A percentile compares a stretch with the other conserved stretches of the same genome.
These are phyloP conservation scores for Penicillium corylophilum DNA, from an alignment of 2,329 filamentous ascomycete species.

Conservation along the genomic window DNA sequence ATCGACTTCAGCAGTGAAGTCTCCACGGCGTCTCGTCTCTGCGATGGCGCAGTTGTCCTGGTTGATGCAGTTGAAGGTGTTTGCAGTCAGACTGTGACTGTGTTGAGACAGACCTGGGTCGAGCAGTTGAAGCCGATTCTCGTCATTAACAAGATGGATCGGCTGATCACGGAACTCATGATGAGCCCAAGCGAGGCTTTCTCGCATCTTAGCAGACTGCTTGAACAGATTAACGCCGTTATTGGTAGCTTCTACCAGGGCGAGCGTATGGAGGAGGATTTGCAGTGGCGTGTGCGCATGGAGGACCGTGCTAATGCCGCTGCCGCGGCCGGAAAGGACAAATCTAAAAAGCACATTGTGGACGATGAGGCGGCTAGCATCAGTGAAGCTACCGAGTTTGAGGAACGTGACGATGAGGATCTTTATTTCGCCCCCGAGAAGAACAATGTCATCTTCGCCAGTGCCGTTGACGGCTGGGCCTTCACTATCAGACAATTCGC, in stretches of 20 bases:
- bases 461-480: slow-evolving; percentile 97
- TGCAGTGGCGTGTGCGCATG: slow-evolving; percentile 91
- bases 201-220: slow-evolving; percentile 78
- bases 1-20: slow-evolving; percentile 99
- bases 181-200: slow-evolving; percentile 91
- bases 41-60: slow-evolving; percentile 89
- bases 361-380: slow-evolving; percentile 52
- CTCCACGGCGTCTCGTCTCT: slow-evolving; percentile 88
- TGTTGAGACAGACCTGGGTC: slow-evolving; percentile 89
- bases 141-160: slow-evolving; percentile 98
- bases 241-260: slow-evolving; percentile 97
- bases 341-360: slow-evolving; percentile 35
- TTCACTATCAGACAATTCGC: slow-evolving; percentile 96
- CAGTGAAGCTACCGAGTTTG: slow-evolving; percentile 61
- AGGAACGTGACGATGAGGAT: slow-evolving; percentile 93
- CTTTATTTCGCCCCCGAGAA: slow-evolving; percentile 97
- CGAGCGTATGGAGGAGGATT: slow-evolving; percentile 96
- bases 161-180: slow-evolving; percentile 88
- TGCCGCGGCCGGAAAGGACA: slow-evolving; percentile 60
- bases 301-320: slow-evolving; percentile 78
- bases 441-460: slow-evolving; percentile 98
- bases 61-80: slow-evolving; percentile 98
- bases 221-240: slow-evolving; percentile 96
- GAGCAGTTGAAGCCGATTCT: slow-evolving; percentile 93
- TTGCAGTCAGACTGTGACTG: slow-evolving; percentile 97